These are phyloP conservation scores for Rhododendron simsii DNA, from an alignment of 148 eudicot genomes.

Conservation along the genomic window DNA sequence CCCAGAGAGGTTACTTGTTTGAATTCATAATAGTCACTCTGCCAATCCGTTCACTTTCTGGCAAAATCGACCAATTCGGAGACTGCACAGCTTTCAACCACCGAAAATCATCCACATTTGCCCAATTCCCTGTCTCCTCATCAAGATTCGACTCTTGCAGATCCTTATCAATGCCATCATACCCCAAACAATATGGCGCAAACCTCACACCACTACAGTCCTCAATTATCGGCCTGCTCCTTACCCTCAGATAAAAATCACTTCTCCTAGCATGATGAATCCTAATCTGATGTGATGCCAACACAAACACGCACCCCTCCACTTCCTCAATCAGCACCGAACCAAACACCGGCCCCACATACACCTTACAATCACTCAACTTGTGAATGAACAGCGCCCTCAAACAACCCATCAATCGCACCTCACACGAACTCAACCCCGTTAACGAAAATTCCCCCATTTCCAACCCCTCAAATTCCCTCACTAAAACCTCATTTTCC, in stretches of 20 bases:
- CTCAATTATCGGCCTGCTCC: slow-evolving; percentile 89
- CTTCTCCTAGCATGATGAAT: slow-evolving; percentile 66
- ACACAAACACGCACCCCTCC: slow-evolving; percentile 53
- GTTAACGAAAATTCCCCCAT: slow-evolving; percentile 64
- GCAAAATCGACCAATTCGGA: slow-evolving; percentile 80
- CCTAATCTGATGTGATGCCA: slow-evolving; percentile 92
- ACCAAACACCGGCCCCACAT: slow-evolving; percentile 64
- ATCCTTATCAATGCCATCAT: slow-evolving; percentile 65
- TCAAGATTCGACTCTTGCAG: slow-evolving; percentile 55
- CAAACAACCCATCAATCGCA: slow-evolving; percentile 53
- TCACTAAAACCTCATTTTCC: slow-evolving; percentile 52
- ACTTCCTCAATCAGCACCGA: slow-evolving; percentile 79
- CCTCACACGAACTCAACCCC: slow-evolving; percentile 58
- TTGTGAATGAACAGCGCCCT: slow-evolving; percentile 59
- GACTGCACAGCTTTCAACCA: slow-evolving; percentile 84
- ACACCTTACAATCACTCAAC: slow-evolving; percentile 59
- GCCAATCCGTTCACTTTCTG: slow-evolving; percentile 45
- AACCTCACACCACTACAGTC: slow-evolving; percentile 68
- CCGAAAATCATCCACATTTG: slow-evolving; percentile 79
- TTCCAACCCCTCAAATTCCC: slow-evolving; percentile 45
- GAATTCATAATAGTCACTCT: slow-evolving; percentile 25
- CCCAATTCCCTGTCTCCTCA: slow-evolving; percentile 81
- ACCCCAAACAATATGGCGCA: slow-evolving; percentile 71
- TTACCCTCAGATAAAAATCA: slow-evolving; percentile 73
- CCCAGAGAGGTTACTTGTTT: slow-evolving; percentile 14